These are phyloP conservation scores for Silene coronaria DNA, from an alignment of 179 eudicot genomes.

Conservation along the genomic window DNA sequence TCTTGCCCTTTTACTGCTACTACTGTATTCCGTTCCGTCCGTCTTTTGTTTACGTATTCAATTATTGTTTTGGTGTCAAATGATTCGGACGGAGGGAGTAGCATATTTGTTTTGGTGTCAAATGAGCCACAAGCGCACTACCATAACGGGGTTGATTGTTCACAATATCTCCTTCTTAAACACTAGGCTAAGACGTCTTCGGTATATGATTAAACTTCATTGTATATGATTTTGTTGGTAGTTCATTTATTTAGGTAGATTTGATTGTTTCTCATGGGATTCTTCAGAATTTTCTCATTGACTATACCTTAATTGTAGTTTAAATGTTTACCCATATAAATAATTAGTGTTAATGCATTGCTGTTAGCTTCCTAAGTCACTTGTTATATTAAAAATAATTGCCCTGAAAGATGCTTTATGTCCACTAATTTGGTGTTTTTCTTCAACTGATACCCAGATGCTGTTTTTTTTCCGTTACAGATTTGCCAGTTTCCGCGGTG, in stretches of 20 bases:
- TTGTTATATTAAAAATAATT: slow-evolving; percentile 13
- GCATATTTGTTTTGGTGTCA: too few relatives aligned
- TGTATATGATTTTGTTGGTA: neutral
- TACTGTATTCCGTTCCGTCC: neutral
- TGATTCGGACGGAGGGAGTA: neutral
- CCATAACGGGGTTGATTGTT: too few relatives aligned
- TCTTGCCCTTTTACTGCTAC: neutral
- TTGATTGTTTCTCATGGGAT: slow-evolving; percentile 39
- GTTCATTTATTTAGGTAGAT: slow-evolving; percentile 23
- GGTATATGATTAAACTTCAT: neutral
- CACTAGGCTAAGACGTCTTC: too few relatives aligned
- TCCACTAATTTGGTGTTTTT: slow-evolving; percentile 56
- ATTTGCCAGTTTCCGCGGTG: slow-evolving; percentile 34
- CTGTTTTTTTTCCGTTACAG: slow-evolving; percentile 60
- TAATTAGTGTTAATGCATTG: slow-evolving; percentile 11
- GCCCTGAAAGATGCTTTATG: slow-evolving; percentile 57
- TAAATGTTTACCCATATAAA: slow-evolving; percentile 21
- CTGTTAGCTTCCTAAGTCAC: slow-evolving; percentile 29
- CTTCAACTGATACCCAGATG: slow-evolving; percentile 68
- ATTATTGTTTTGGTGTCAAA: too few relatives aligned
- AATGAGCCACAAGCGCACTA: too few relatives aligned
- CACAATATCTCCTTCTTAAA: too few relatives aligned
- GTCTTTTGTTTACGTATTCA: too few relatives aligned
- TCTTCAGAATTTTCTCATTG: slow-evolving; percentile 26
- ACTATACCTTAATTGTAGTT: slow-evolving; percentile 25